A percentile compares a stretch with the other conserved stretches of the same genome.
Conservation (phyloP, 768 basidiomycete species). For the Flagelloscypha sp. region DNA sequence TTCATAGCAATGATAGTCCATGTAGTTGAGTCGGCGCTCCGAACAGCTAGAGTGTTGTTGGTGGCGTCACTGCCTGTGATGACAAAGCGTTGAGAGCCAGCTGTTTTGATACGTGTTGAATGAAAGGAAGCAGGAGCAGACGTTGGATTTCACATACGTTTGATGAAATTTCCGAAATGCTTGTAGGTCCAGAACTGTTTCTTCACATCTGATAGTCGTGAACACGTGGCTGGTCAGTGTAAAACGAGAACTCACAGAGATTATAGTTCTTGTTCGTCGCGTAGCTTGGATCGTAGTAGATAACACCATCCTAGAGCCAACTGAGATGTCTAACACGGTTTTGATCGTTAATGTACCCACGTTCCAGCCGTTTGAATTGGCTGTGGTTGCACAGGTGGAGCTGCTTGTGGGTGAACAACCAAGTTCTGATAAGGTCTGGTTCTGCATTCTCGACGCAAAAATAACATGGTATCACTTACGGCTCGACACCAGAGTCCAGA, state of each 20-base stretch:
- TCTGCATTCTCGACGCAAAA: slow-evolving; percentile 7
- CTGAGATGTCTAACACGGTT: background rate
- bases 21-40: slow-evolving; percentile 17
- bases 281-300: slow-evolving; percentile 34
- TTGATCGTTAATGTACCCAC: slow-evolving; percentile 15
- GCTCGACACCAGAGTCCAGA: slow-evolving; percentile 32
- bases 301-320: slow-evolving; percentile 21
- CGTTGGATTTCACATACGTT: slow-evolving; percentile 19
- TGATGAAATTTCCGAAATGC: slow-evolving; percentile 32
- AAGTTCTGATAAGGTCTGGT: slow-evolving; percentile 18
- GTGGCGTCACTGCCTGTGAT: slow-evolving; percentile 25
- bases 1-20: slow-evolving; percentile 29
- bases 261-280: slow-evolving; percentile 28
- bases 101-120: slow-evolving; percentile 10
- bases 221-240: background rate
- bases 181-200: slow-evolving; percentile 34
- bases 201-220: slow-evolving; percentile 20
- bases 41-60: slow-evolving; percentile 24
- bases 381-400: slow-evolving; percentile 23
- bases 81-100: slow-evolving; percentile 27
- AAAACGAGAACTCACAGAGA: slow-evolving; percentile 19
- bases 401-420: slow-evolving; percentile 30
- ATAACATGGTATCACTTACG: slow-evolving; percentile 14
- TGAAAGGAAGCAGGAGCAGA: background rate
- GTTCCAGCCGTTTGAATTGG: slow-evolving; percentile 35